Base-by-base conservation (phyloP, 2,329 filamentous ascomycete species). In the Metarhizium album region DNA sequence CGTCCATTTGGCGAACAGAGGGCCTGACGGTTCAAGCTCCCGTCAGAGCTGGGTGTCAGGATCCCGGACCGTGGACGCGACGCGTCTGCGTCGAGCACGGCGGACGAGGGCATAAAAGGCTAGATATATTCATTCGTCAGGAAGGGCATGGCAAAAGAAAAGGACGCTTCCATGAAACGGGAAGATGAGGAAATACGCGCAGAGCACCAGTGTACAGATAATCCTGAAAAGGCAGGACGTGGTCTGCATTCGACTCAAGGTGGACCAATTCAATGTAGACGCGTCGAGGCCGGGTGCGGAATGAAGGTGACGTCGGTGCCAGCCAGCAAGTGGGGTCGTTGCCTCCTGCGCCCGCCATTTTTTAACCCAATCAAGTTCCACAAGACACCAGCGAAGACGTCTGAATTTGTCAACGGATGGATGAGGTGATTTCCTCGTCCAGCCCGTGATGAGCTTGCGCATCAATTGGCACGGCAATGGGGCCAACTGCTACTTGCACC, bases 61-160 rank as follows among this genome's bases (percentile, higher is more conserved):
- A 71, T 68, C 56, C 67, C 67, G 50, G 67, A 69, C 54, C 56
- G 60, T 53, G 66, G 68, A 69, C 72, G 75, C 71, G 74, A 74
- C 74, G 74, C 74, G 73, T 74, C 70, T 58, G 67, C 59, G 57
- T 60, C 65, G 54, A 59, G 55, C 53, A 60, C 52, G 53, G 60
- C 59, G 53, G 64, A 59, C 54, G 64, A 65, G 58, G 65, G 60
- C 67, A 68, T 69, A 54, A 54, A 58, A 53, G 29, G 23, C 11
- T 37, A 52, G 49, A 31, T 47, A 50, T 33, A 48, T 31, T 52
- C 45, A 52, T 54, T 48, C 47, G 51, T 14, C 23, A n/a, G n/a
- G n/a, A 22, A 45, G 31, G 42, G 31, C 50, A 56, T 51, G 6
- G 27, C 40, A 18, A 33, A 38, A 38, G 31, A 45, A n/a, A 18